Base-by-base conservation (phyloP, 106 monocot species). In the Dioscorea alata region DNA sequence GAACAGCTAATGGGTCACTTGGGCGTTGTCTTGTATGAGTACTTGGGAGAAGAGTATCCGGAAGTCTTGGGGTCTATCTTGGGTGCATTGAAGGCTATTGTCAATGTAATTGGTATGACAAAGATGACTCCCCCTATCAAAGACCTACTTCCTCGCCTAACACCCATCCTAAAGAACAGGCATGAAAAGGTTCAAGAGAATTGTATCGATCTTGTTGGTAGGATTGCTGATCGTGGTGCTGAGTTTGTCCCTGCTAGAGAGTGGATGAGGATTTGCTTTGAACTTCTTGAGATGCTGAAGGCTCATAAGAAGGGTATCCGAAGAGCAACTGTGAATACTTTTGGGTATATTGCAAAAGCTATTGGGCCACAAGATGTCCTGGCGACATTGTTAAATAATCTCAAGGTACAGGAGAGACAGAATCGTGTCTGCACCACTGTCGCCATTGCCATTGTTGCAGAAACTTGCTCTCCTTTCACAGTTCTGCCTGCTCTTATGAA, bases 191-290 rank as follows among this genome's bases (percentile, higher is more conserved):
- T 97, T 19, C 97, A 97, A 71, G 97, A 97, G 64, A 97, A 97
- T 69, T 97, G 97, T 75, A 97, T 97, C 23, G 97, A 92, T 59
- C 85, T 97, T 75, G 97, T 97, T 69, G 97, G 97, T 75, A 78
- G 97, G 69, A 92, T 97, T 76, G 97, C 97, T 61, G 97, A 97
- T 76, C 92, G 97, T 77, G 97, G 97, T 50, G 97, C 97, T 76
- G 97, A 97, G 61, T 97, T 87, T 75, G 97, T 97, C n/a, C 92
- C 97, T 0, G 97, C 97, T 8, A 97, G 92, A 63, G 97, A 97
- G 58, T 97, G 97, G 97, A 97, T 97, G 97, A 89, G 97, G 75
- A 97, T 97, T 18, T 97, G 97, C 68, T 97, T 97, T 79, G 97
- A 97, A 71, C 89, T 97, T 48, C 83, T 97, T 65, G 97, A 97